Evolutionary conservation across 495 filamentous ascomycete genomes (phyloP).

Genomic region (Penicillium paxilli): DNA sequence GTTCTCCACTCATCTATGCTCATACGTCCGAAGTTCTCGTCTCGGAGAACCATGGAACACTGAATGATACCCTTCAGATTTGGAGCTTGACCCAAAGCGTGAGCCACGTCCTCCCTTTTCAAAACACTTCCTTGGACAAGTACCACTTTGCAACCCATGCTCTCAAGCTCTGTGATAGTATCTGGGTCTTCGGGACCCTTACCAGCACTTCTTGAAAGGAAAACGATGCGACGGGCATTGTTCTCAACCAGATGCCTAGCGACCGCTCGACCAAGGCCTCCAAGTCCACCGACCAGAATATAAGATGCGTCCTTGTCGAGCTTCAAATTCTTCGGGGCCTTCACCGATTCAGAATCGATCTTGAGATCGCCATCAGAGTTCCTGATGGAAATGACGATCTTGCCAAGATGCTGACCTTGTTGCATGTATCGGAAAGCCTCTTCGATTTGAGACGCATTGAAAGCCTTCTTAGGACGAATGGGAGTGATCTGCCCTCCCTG

Average conservation of each 20-base stretch:
- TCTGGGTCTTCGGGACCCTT: not conserved
- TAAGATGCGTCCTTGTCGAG: constrained; percentile 17
- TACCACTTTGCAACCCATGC: constrained; percentile 20
- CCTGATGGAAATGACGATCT: constrained; percentile 37
- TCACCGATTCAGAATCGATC: not conserved
- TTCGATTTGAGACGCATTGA: constrained; percentile 10
- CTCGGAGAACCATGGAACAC: constrained; percentile 33
- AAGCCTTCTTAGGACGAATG: constrained; percentile 29
- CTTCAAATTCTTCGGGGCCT: not conserved
- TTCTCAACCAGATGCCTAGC: constrained; percentile 57
- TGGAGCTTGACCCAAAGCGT: constrained; percentile 7
- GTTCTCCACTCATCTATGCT: constrained; percentile 35
- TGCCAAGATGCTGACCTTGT: constrained; percentile 42
- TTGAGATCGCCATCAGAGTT: not conserved
- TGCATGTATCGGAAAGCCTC: constrained; percentile 36
- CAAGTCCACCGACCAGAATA: constrained; percentile 49
- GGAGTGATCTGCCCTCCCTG: constrained; percentile 31
- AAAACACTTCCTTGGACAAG: constrained; percentile 24
- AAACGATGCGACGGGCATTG: constrained; percentile 56
- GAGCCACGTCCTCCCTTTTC: constrained; percentile 16
- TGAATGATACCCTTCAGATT: constrained; percentile 35
- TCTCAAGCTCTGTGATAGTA: constrained; percentile 40
- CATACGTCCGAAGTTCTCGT: constrained; percentile 41
- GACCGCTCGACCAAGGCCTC: constrained; percentile 59
- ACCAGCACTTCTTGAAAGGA: constrained; percentile 34